Evolutionary conservation across 2,329 filamentous ascomycete genomes (phyloP).

Genomic region (Orbilia quercus): DNA sequence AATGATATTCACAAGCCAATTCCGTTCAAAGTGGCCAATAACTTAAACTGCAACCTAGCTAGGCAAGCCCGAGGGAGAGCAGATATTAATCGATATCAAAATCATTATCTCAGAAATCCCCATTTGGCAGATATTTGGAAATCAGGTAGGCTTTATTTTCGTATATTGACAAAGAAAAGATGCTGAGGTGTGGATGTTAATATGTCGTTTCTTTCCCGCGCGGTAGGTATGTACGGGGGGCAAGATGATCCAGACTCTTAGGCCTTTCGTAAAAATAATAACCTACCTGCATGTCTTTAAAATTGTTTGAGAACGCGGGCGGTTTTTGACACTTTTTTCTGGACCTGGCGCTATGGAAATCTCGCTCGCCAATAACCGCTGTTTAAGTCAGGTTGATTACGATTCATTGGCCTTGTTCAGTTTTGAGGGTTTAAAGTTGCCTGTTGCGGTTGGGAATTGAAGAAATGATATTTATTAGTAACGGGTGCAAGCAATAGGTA

Average conservation of each 20-base stretch:
- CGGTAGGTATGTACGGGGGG: not conserved
- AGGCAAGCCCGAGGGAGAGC: conserved; percentile 14
- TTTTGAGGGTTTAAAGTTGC: too few species aligned
- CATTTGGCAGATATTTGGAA: conserved; percentile 29
- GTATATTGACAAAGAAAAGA: not conserved
- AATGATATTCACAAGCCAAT: conserved; percentile 38
- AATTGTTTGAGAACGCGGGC: conserved; percentile 16
- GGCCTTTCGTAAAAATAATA: too few species aligned
- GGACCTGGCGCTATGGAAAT: not conserved
- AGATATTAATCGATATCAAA: conserved; percentile 9
- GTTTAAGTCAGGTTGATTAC: too few species aligned
- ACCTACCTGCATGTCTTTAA: too few species aligned
- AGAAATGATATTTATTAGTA: conserved; percentile 20
- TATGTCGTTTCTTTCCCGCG: not conserved
- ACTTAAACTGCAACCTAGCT: too few species aligned
- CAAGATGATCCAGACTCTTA: conserved; percentile 20
- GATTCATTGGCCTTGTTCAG: too few species aligned
- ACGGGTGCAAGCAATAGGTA: too few species aligned
- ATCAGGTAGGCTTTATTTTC: not conserved
- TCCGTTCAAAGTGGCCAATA: conserved; percentile 16
- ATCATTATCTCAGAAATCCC: conserved; percentile 41
- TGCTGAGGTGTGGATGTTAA: not conserved
- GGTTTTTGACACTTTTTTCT: conserved; percentile 20
- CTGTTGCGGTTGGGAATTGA: too few species aligned
- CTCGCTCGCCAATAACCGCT: conserved; percentile 19